These are phyloP conservation scores for Leishmania tarentolae DNA, from an alignment of 208 protist genomes.

Conservation along the genomic window DNA sequence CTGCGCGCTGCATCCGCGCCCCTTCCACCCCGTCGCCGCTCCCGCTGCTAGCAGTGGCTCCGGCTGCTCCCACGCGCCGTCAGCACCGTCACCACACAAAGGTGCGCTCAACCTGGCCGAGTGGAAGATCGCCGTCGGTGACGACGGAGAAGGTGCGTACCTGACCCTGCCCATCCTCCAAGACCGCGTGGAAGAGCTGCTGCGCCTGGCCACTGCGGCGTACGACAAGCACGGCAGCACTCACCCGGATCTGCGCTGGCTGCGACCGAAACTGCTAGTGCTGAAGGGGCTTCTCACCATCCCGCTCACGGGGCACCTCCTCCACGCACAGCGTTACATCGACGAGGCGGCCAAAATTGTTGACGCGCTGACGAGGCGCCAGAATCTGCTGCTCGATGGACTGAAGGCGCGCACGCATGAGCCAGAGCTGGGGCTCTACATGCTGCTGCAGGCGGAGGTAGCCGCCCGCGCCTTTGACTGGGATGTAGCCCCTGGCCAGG, in stretches of 20 bases:
- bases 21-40: constrained; percentile 53
- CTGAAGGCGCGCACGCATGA: constrained; percentile 45
- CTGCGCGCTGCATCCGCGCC: constrained; percentile 56
- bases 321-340: constrained; percentile 47
- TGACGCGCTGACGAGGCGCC: constrained; percentile 40
- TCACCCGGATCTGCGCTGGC: constrained; percentile 58
- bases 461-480: constrained; percentile 70
- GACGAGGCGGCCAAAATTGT: constrained; percentile 60
- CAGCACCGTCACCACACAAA: not conserved
- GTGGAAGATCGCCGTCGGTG: constrained; percentile 52
- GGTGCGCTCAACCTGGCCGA: constrained; percentile 4
- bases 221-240: constrained; percentile 34
- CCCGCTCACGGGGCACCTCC: constrained; percentile 70
- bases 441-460: constrained; percentile 73
- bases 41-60: constrained; percentile 4
- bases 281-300: constrained; percentile 73
- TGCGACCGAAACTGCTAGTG: constrained; percentile 76
- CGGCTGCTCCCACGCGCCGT: not conserved
- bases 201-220: constrained; percentile 40
- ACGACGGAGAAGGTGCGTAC: constrained; percentile 6
- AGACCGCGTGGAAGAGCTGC: constrained; percentile 70
- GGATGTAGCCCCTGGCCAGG: constrained; percentile 26
- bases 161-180: constrained; percentile 64
- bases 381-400: constrained; percentile 58
- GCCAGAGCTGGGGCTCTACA: constrained; percentile 73